Conservation (phyloP, 768 basidiomycete species). For the Phaeotremella skinneri region DNA sequence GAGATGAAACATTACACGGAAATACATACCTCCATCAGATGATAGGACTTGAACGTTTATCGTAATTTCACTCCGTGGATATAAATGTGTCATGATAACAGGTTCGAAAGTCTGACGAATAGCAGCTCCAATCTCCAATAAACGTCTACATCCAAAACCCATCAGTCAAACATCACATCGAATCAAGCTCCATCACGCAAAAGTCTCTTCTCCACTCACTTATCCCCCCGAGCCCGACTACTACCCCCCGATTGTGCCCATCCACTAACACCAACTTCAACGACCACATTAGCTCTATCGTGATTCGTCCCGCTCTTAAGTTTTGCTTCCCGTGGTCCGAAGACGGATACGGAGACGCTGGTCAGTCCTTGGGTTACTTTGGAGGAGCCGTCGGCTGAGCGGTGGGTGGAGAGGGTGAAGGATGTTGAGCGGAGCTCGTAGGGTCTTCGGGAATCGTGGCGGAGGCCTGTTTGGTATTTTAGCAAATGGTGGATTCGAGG, state of each 20-base stretch:
- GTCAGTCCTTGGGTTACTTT: slow-evolving; percentile 85
- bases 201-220: slow-evolving; percentile 59
- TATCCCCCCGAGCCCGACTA: slow-evolving; percentile 76
- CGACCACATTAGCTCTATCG: slow-evolving; percentile 83
- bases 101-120: slow-evolving; percentile 96
- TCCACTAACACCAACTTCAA: slow-evolving; percentile 80
- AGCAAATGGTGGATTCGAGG: not conserved
- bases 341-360: slow-evolving; percentile 79
- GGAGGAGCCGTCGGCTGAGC: slow-evolving; percentile 80
- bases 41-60: slow-evolving; percentile 89
- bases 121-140: slow-evolving; percentile 78
- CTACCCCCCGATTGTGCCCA: slow-evolving; percentile 76
- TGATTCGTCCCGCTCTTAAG: slow-evolving; percentile 74
- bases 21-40: slow-evolving; percentile 68
- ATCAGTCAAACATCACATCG: not conserved
- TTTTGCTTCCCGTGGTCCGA: slow-evolving; percentile 87
- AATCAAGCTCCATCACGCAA: not conserved
- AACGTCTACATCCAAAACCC: slow-evolving; percentile 67
- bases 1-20: not conserved
- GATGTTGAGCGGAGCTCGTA: slow-evolving; percentile 80
- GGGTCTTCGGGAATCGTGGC: slow-evolving; percentile 89
- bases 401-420: slow-evolving; percentile 69
- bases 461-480: slow-evolving; percentile 35
- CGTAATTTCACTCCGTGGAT: slow-evolving; percentile 92
- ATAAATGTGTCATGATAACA: slow-evolving; percentile 82